Percentiles rank a stretch among this genome's conserved stretches.
These are phyloP conservation scores for Mucor lusitanicus DNA, from an alignment of 371 early-diverging fungal species.

Conservation along the genomic window DNA sequence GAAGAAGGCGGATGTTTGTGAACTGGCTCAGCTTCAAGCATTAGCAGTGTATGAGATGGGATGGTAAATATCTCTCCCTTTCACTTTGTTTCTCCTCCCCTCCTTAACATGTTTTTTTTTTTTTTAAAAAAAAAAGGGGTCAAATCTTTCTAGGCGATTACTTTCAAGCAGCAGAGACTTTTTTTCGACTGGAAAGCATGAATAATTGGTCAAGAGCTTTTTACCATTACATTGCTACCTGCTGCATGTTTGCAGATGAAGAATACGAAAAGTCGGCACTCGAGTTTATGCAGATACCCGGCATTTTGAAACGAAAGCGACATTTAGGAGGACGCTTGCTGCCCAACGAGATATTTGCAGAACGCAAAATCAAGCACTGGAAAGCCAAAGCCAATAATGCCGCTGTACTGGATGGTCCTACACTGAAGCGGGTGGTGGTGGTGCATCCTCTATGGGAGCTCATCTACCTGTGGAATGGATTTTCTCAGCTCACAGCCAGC, in stretches of 20 bases:
- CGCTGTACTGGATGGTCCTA: conserved; percentile 27
- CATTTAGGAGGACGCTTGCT: conserved; percentile 36
- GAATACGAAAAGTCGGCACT: conserved; percentile 51
- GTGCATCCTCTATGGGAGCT: conserved; percentile 53
- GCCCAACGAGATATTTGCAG: conserved; percentile 51
- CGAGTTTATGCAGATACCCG: conserved; percentile 46
- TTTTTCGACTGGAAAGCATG: conserved; percentile 51
- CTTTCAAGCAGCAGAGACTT: conserved; percentile 52
- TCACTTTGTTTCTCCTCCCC: too few species aligned
- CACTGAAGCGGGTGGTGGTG: conserved; percentile 30
- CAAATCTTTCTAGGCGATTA: conserved; percentile 55
- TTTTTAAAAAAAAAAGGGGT: conserved; percentile 27
- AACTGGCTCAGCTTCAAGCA: conserved; percentile 43
- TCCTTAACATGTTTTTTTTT: neutral
- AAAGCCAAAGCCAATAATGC: conserved; percentile 12
- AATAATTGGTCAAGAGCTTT: conserved; percentile 57
- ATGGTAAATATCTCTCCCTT: too few species aligned
- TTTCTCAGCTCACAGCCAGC: conserved; percentile 32
- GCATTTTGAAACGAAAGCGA: conserved; percentile 35
- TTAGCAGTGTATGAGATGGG: conserved; percentile 54
- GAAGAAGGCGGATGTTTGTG: conserved; percentile 14
- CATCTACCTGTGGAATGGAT: conserved; percentile 52
- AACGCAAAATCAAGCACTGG: conserved; percentile 48
- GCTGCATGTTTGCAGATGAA: conserved; percentile 55
- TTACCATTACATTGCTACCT: conserved; percentile 56